phyloP scores from a whole-genome alignment of 257 asterid species.

The Solanum piurae region DNA sequence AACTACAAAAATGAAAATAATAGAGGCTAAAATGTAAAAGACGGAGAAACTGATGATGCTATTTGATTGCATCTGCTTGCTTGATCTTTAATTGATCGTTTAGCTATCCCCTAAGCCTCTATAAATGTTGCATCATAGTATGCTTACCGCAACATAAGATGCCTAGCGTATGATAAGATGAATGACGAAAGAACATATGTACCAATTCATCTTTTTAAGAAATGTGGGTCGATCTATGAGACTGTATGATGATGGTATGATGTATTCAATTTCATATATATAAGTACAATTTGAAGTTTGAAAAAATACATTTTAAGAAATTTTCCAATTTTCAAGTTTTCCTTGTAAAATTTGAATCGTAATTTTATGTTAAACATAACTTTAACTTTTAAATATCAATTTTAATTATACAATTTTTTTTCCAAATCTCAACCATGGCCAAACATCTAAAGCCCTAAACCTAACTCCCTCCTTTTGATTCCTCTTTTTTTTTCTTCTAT shows the following conservation, averaged over 20 bases:
- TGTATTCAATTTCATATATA: background rate
- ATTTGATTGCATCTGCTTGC: background rate
- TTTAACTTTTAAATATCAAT: background rate
- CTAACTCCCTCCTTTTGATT: background rate
- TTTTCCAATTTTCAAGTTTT: background rate
- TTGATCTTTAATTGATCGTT: background rate
- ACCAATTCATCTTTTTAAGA: fast-evolving
- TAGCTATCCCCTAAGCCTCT: background rate
- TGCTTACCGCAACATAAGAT: background rate
- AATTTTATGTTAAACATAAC: background rate
- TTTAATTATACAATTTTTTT: background rate
- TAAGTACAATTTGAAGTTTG: background rate
- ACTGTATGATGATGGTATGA: background rate
- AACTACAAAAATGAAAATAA: background rate
- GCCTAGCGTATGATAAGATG: background rate
- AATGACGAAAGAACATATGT: background rate
- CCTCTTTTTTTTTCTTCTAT: background rate
- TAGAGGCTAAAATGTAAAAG: background rate
- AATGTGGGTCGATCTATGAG: background rate
- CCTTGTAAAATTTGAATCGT: background rate
- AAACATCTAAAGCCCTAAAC: background rate
- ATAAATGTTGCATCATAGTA: too few species aligned
- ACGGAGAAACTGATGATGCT: background rate
- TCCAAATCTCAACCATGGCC: background rate
- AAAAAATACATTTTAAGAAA: background rate